Evolutionary conservation across 2,329 filamentous ascomycete species (phyloP).

Genomic region (Fusarium torreyae): DNA sequence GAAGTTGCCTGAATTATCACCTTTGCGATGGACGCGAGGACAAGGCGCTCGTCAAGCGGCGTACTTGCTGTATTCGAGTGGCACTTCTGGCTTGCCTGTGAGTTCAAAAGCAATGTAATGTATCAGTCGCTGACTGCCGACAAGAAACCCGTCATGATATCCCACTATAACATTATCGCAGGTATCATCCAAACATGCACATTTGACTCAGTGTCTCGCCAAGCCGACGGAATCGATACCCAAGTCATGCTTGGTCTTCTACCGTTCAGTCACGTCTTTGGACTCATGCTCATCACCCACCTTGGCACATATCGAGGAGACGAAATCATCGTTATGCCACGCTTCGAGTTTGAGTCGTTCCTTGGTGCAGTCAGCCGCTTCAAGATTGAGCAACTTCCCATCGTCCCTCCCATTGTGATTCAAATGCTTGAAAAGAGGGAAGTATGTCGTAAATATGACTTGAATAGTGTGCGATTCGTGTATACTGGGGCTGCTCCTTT

Average conservation of each 20-base stretch:
- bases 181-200: slow-evolving; percentile 75
- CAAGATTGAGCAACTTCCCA: slow-evolving; percentile 21
- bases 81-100: slow-evolving; percentile 84
- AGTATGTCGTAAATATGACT: slow-evolving; percentile 5
- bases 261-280: slow-evolving; percentile 87
- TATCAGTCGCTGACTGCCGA: neutral
- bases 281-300: slow-evolving; percentile 79
- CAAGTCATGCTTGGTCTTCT: slow-evolving; percentile 74
- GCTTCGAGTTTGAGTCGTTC: slow-evolving; percentile 78
- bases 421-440: slow-evolving; percentile 15
- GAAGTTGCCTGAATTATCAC: slow-evolving; percentile 64
- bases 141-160: slow-evolving; percentile 87
- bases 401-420: slow-evolving; percentile 21
- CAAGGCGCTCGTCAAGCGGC: slow-evolving; percentile 78
- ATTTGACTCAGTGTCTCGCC: slow-evolving; percentile 58
- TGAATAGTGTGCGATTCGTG: slow-evolving; percentile 27
- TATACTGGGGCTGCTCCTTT: slow-evolving; percentile 73
- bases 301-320: slow-evolving; percentile 78
- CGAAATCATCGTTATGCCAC: slow-evolving; percentile 78
- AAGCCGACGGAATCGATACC: slow-evolving; percentile 55
- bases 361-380: slow-evolving; percentile 54
- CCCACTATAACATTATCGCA: slow-evolving; percentile 84
- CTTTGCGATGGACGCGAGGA: slow-evolving; percentile 71
- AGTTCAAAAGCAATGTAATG: neutral
- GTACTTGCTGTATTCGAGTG: slow-evolving; percentile 86